phyloP scores from a whole-genome alignment of 2,329 filamentous ascomycete species.

The Neobulgaria alba region DNA sequence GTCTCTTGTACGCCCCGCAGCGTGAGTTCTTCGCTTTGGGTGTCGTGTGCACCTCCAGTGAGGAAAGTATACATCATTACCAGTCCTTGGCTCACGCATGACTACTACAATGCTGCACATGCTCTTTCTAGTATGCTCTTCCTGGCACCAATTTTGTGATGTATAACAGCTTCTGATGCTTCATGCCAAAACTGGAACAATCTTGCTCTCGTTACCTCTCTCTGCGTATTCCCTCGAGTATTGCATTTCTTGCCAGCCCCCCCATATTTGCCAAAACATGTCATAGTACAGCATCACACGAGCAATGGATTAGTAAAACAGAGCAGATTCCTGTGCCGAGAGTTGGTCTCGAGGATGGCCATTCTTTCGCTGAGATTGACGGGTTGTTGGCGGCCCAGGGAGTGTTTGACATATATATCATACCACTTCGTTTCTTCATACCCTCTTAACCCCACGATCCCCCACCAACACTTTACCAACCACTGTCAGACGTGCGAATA shows the following conservation, averaged over 20 bases:
- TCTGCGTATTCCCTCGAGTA: too few species aligned
- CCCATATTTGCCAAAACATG: neutral
- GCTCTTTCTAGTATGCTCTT: neutral
- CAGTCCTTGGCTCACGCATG: too few species aligned
- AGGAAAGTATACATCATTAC: too few species aligned
- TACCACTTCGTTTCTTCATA: neutral
- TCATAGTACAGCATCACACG: neutral
- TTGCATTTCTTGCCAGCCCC: neutral
- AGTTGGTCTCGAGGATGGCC: neutral
- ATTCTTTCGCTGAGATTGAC: neutral
- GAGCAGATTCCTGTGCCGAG: neutral
- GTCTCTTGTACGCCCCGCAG: neutral
- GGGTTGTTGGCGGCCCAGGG: neutral
- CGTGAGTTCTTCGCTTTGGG: neutral
- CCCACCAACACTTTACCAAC: neutral
- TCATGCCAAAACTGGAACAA: neutral
- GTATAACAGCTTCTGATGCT: neutral
- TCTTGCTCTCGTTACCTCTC: neutral
- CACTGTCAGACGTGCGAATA: neutral
- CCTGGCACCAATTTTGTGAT: neutral
- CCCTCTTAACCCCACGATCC: neutral
- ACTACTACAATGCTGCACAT: too few species aligned
- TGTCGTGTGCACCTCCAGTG: neutral
- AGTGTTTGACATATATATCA: neutral
- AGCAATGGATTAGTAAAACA: neutral